Percentiles rank a stretch among this genome's conserved stretches.
Conservation (phyloP, 139 green algal species). For the Volvox reticuliferus region DNA sequence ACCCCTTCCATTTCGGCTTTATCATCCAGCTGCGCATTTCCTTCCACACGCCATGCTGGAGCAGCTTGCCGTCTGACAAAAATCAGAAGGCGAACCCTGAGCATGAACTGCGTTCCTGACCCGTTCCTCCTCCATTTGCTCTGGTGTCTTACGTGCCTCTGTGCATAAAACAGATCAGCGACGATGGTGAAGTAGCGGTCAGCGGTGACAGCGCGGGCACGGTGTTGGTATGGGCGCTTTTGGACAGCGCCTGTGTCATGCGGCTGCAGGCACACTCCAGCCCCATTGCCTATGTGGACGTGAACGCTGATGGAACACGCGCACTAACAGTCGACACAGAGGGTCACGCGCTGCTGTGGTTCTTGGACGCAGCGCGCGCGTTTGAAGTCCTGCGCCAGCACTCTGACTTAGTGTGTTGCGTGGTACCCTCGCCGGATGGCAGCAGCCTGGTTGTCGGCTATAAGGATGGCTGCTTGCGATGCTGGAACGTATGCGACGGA, state of each 20-base stretch:
- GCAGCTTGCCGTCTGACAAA: too few relatives aligned
- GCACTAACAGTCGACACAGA: conserved; percentile 55
- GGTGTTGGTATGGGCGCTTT: conserved; percentile 44
- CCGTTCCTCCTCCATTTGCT: not conserved
- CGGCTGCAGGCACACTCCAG: conserved; percentile 51
- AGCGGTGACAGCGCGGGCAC: conserved; percentile 54
- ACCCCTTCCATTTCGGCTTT: too few relatives aligned
- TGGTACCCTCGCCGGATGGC: not conserved
- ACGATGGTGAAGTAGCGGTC: conserved; percentile 45
- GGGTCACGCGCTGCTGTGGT: conserved; percentile 60
- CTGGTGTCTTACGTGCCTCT: not conserved
- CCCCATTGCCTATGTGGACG: conserved; percentile 51
- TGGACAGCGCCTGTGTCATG: conserved; percentile 29
- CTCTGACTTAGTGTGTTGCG: conserved; percentile 41
- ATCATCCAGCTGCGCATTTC: too few relatives aligned
- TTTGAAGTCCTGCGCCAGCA: conserved; percentile 54
- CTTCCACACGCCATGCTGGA: too few relatives aligned
- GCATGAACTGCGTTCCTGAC: not conserved
- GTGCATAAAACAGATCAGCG: conserved; percentile 13
- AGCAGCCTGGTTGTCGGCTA: conserved; percentile 48
- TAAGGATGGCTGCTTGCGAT: conserved; percentile 49
- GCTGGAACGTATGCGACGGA: conserved; percentile 44
- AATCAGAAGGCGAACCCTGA: too few relatives aligned
- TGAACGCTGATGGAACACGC: conserved; percentile 37
- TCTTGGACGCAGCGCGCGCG: conserved; percentile 48